Conservation (phyloP, 2,329 filamentous ascomycete species). For the Calonectria pseudoreteaudii region DNA sequence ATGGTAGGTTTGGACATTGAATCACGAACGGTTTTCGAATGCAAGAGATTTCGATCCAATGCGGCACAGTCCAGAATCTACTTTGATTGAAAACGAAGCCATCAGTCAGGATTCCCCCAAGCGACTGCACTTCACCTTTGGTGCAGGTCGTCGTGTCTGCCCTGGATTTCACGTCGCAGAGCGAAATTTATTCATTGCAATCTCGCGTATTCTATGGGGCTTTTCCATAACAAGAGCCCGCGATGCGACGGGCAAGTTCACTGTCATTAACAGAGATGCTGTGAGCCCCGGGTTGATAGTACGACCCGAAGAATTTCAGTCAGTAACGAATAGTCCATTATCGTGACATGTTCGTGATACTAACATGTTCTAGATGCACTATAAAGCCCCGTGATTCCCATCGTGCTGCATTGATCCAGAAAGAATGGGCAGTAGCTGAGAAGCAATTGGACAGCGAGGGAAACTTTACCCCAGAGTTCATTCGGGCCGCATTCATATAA, state of each 20-base stretch:
- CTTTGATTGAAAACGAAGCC: background rate
- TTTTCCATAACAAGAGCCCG: background rate
- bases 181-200: constrained; percentile 7
- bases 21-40: background rate
- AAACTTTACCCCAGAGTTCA: constrained; percentile 5
- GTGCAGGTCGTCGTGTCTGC: constrained; percentile 1
- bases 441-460: background rate
- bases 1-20: constrained; percentile 6
- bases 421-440: background rate
- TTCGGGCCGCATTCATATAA: background rate
- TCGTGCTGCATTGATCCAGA: background rate
- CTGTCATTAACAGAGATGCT: background rate
- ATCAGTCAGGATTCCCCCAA: background rate
- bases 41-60: constrained; percentile 6
- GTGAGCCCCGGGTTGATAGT: constrained; percentile 2
- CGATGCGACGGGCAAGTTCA: background rate
- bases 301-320: constrained; percentile 3
- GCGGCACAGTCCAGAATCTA: background rate
- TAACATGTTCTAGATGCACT: background rate
- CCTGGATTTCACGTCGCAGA: constrained; percentile 4
- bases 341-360: accelerated
- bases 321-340: background rate
- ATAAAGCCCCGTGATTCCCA: background rate
- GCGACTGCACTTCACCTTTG: constrained; percentile 1
- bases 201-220: background rate